Evolutionary conservation across 2,329 filamentous ascomycete genomes (phyloP).

Genomic region (Capronia epimyces): DNA sequence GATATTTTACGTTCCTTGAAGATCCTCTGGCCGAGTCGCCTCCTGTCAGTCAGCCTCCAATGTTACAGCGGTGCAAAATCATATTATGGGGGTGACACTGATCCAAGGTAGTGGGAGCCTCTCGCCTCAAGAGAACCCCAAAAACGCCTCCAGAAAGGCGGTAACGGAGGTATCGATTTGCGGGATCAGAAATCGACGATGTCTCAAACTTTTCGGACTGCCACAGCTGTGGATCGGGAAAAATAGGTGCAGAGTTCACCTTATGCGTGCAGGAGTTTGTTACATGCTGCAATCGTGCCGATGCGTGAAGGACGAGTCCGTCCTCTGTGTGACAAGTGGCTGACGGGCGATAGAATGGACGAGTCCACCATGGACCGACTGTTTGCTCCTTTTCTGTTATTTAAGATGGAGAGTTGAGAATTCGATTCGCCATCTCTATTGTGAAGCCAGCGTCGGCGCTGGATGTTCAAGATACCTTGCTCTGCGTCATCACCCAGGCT

Average conservation of each 20-base stretch:
- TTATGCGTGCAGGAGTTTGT: constrained; percentile 20
- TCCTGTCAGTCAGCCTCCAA: constrained; percentile 1
- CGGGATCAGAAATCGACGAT: constrained; percentile 2
- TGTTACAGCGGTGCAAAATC: constrained; percentile 5
- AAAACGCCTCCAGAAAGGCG: neutral
- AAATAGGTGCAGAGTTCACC: constrained; percentile 13
- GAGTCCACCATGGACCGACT: constrained; percentile 4
- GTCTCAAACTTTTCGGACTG: constrained; percentile 15
- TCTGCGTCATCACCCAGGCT: neutral
- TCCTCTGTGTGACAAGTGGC: constrained; percentile 14
- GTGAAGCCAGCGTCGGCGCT: neutral
- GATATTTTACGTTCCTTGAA: neutral
- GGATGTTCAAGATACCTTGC: neutral
- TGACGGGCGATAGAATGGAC: neutral
- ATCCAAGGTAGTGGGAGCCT: constrained; percentile 16
- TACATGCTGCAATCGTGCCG: constrained; percentile 15
- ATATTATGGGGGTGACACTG: constrained; percentile 11
- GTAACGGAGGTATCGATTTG: neutral
- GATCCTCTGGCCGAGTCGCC: neutral
- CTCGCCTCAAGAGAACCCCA: neutral
- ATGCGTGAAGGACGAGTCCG: constrained; percentile 14
- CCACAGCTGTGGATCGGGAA: constrained; percentile 12
- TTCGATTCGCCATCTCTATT: neutral
- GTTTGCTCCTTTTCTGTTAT: constrained; percentile 2
- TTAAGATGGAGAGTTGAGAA: constrained; percentile 7